A percentile compares a stretch with the other conserved stretches of the same genome.
Conservation (phyloP, 1,284 basidiomycete species). For the Puccinia polysora region DNA sequence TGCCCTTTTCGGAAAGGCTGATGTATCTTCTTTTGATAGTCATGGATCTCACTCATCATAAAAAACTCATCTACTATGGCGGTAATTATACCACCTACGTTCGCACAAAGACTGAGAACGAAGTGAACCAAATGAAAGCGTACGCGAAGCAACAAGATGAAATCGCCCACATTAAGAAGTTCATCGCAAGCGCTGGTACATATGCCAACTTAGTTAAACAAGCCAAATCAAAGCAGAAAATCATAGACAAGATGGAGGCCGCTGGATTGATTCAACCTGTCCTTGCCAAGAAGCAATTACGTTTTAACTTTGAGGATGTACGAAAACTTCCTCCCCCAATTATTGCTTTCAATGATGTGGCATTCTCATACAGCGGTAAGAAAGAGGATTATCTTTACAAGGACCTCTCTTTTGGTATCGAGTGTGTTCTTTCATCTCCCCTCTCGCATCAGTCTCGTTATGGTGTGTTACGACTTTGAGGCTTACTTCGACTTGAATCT, state of each 20-base stretch:
- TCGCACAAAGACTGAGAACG: conserved; percentile 91
- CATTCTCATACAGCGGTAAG: conserved; percentile 88
- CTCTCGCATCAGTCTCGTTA: no score
- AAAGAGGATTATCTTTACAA: conserved; percentile 82
- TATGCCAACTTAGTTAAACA: conserved; percentile 98
- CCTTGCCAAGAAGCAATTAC: conserved; percentile 66
- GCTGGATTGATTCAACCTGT: conserved; percentile 91
- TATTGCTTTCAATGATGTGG: conserved; percentile 89
- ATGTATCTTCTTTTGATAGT: conserved; percentile 80
- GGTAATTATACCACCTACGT: conserved; percentile 98
- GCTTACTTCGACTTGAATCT: no score
- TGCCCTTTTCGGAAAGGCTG: background rate
- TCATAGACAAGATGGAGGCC: conserved; percentile 99
- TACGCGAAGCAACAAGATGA: conserved; percentile 98
- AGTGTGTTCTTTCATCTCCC: conserved; percentile 57
- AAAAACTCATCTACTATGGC: conserved; percentile 84
- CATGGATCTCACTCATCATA: conserved; percentile 87
- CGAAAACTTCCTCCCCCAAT: conserved; percentile 91
- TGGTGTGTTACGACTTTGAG: no score
- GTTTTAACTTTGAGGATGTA: conserved; percentile 95
- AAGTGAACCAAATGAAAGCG: conserved; percentile 98
- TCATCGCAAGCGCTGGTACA: conserved; percentile 96
- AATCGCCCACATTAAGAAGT: conserved; percentile 94
- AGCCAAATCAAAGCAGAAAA: conserved; percentile 99
- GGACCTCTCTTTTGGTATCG: conserved; percentile 87